Evolutionary conservation across 306 rosid genomes (phyloP), one percentile per base, ranked within the genome.

Genomic region (Quercus berberidifolia): DNA sequence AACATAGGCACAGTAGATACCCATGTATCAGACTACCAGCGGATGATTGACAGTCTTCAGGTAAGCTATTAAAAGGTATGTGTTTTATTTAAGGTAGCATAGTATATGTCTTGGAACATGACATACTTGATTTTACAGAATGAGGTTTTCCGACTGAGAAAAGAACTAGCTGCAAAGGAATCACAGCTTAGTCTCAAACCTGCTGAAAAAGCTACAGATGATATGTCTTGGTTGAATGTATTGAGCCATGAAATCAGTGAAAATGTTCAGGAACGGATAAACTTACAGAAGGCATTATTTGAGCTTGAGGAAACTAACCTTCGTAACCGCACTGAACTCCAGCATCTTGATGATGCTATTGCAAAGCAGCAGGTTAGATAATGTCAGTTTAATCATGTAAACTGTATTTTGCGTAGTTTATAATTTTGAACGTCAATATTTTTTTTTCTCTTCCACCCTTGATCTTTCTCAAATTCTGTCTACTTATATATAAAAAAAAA

Each of bases 1-100:
- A 89, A 89, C 68, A 83, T 89, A 56, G 93, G 91, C 43, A 87
- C 85, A 38, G 80, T 87, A 68, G 87, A 89, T 70, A 81, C 88
- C 71, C 91, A 87, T 77, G 89, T 89, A 28, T 89, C 85, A 51
- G 93, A 87, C 83, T 89, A 89, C 84, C 89, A 87, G 63, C 80
- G 82, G 79, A 89, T 89, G 93, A 89, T 89, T 62, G 89, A 85
- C 84, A 82, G 89, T 75, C 91, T 89, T 77, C 93, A 89, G 89
- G 93, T 83, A 62, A 70, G 73, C 59, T 9, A 55, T 75, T 67
- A 56, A 73, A 43, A 67, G 35, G 20, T 51, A 28, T 21, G n/a
- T 13, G n/a, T 17, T 49, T 23, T 57, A 64, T 58, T 83, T 83
- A 9, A 55, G 74, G 49, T 25, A n/a, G 43, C 57, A 18, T 33